A percentile compares a stretch with the other conserved stretches of the same genome.
Evolutionary conservation across 345 rosid genomes (phyloP).

Genomic region (Litchi chinensis): DNA sequence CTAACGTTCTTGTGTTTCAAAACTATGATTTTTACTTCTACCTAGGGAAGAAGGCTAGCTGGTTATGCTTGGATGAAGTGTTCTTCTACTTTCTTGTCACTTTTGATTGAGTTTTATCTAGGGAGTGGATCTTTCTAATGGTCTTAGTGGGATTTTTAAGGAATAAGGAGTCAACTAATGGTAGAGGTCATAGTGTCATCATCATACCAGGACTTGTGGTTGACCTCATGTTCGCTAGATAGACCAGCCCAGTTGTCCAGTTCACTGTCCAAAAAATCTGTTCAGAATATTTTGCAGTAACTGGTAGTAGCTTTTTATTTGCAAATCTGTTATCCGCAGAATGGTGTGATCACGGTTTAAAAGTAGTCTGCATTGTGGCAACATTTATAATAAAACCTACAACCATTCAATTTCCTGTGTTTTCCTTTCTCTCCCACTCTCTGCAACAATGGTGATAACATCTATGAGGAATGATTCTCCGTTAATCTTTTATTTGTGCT

Average conservation of each 20-base stretch:
- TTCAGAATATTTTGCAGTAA: neutral
- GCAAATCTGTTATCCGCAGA: neutral
- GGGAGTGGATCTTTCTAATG: neutral
- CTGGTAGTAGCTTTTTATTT: neutral
- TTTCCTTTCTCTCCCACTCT: no score
- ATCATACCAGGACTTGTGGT: neutral
- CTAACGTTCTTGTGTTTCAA: no score
- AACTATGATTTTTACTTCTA: neutral
- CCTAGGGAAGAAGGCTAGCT: neutral
- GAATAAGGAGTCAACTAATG: neutral
- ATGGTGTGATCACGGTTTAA: neutral
- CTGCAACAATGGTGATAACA: no score
- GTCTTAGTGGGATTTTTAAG: neutral
- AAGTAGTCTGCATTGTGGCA: neutral
- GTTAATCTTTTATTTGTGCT: no score
- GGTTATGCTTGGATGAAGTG: neutral
- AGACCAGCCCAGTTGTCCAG: neutral
- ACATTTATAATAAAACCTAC: neutral
- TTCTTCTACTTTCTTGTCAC: neutral
- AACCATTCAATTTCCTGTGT: no score
- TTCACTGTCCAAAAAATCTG: neutral
- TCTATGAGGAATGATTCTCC: no score
- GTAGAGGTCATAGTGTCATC: neutral
- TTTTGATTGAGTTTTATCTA: neutral
- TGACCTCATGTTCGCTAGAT: neutral